A percentile compares a stretch with the other conserved stretches of the same genome.
phyloP scores from a whole-genome alignment of 495 filamentous ascomycete genomes.

The Talaromyces ruber region DNA sequence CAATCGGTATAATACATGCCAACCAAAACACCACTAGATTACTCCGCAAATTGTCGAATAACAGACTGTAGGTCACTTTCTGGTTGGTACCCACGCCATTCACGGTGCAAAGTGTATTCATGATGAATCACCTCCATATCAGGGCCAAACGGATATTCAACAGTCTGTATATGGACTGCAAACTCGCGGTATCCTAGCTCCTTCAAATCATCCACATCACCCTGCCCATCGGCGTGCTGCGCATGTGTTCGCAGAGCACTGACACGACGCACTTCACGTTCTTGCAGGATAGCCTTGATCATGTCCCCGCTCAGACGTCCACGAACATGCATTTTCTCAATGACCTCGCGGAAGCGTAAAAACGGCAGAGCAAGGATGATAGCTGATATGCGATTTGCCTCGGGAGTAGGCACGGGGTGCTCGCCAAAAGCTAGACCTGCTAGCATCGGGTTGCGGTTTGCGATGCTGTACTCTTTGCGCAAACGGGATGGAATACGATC shows the following conservation, averaged over 20 bases:
- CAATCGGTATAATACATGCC: neutral
- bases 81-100: neutral
- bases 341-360: slow-evolving; percentile 7
- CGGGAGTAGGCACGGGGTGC: slow-evolving; percentile 7
- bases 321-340: slow-evolving; percentile 10
- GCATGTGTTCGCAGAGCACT: slow-evolving; percentile 12
- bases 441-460: slow-evolving; percentile 10
- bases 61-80: neutral
- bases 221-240: neutral
- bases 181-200: slow-evolving; percentile 1
- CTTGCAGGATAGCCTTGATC: slow-evolving; percentile 12
- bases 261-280: slow-evolving; percentile 22
- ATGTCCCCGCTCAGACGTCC: slow-evolving; percentile 7
- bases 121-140: neutral
- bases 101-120: slow-evolving; percentile 2
- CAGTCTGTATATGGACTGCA: neutral
- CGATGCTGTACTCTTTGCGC: slow-evolving; percentile 5
- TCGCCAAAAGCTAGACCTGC: slow-evolving; percentile 16
- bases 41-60: neutral
- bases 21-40: neutral
- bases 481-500: slow-evolving; percentile 20
- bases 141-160: neutral
- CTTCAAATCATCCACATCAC: neutral
- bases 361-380: slow-evolving; percentile 19
- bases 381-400: slow-evolving; percentile 14